Percentiles rank a stretch among this genome's conserved stretches.
These are phyloP conservation scores for Trichoderma semiorbis DNA, from an alignment of 2,329 filamentous ascomycete genomes.

Conservation along the genomic window DNA sequence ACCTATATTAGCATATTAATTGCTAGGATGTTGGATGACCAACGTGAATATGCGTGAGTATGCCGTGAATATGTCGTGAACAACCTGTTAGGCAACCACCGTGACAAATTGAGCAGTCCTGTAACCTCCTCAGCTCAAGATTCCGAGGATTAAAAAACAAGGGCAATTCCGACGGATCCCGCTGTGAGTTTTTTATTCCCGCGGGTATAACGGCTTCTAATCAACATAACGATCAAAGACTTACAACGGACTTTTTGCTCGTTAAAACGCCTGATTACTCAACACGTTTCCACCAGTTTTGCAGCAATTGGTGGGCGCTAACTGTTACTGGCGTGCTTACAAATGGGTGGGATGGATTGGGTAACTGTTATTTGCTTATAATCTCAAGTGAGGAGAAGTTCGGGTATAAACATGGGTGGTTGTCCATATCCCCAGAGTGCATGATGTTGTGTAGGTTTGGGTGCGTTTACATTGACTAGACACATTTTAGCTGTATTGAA, in stretches of 20 bases:
- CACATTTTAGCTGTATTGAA: neutral
- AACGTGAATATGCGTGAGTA: neutral
- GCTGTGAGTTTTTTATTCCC: neutral
- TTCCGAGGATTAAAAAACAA: neutral
- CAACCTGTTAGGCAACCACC: neutral
- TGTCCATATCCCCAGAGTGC: neutral
- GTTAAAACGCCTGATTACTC: neutral
- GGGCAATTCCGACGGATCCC: neutral
- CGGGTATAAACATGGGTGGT: neutral
- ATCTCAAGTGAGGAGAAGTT: neutral
- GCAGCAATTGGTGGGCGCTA: neutral
- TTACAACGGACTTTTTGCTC: neutral
- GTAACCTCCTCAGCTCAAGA: neutral
- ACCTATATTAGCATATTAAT: neutral
- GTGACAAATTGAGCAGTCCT: neutral
- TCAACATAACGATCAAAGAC: neutral
- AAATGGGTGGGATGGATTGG: neutral
- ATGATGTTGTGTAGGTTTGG: neutral
- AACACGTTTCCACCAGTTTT: neutral
- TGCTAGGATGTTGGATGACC: neutral
- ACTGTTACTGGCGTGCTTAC: neutral
- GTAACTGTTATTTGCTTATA: neutral
- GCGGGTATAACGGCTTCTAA: neutral
- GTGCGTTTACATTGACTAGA: neutral
- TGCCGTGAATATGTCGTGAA: neutral